Base-by-base conservation (phyloP, 2,329 filamentous ascomycete genomes). In the Fusarium sp. region DNA sequence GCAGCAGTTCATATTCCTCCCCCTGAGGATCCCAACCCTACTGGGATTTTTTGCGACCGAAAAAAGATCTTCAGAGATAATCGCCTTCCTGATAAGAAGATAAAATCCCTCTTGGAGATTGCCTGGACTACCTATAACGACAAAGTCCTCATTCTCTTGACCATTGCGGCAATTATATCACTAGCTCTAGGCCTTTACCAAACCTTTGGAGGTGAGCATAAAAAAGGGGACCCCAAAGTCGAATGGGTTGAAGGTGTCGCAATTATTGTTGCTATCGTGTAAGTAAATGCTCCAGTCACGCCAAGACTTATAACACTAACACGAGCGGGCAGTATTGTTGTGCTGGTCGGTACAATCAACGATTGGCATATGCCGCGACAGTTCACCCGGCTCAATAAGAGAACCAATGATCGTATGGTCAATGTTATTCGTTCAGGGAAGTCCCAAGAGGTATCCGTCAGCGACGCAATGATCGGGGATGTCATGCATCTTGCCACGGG, bases 91-190 rank as follows among this genome's bases (percentile, higher is more conserved):
- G 86, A 88, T 46, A 89, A 90, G 77, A 91, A 92, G 79, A 83
- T 86, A 4, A 90, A 88, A 33, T 86, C 89, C 4, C 85, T 93
- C 44, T 84, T 89, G 74, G 84, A 85, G 71, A 80, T 93, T 31
- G 86, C 91, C 65, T 93, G 91, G 91, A 87, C 87, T 69, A 90
- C 91, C 6, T 93, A 92, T 79, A 92, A 93, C 73, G 92, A 94
- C 80, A 92, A 92, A 72, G 90, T 94, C 39, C 86, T 94, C 42
- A 91, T 94, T 42, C 82, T 94, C 10, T 82, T 94, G 66, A 92
- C 91, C 1, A 85, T 89, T 39, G 92, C 92, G 15, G 92, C 92
- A 4, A 83, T 90, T 16, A 86, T 94, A 16, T 94, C 91, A 1
- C 81, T 94, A 12, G 90, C 89, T 14, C 83, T 94, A 16, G 92